phyloP scores from a whole-genome alignment of 2,329 filamentous ascomycete genomes.

The Trichoderma simmonsii region DNA sequence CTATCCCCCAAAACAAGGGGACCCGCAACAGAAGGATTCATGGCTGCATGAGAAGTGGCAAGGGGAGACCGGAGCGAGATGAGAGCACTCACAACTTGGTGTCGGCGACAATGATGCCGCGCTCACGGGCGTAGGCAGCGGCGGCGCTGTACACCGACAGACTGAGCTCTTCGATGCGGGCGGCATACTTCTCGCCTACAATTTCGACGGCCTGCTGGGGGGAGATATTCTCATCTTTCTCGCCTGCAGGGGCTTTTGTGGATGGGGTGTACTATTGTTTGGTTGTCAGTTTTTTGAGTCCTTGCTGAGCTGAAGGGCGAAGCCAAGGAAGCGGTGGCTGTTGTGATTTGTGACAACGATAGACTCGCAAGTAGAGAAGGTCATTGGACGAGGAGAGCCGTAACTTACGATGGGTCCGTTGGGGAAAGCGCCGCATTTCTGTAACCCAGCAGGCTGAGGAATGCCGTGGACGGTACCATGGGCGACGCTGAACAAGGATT shows the following conservation, averaged over 20 bases:
- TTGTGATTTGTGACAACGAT: neutral
- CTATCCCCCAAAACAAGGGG: neutral
- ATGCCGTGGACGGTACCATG: conserved; percentile 71
- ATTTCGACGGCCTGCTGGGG: conserved; percentile 58
- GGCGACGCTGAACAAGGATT: conserved; percentile 41
- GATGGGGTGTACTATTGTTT: conserved; percentile 53
- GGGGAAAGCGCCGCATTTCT: conserved; percentile 67
- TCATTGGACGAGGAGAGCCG: neutral
- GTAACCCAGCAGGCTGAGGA: conserved; percentile 61
- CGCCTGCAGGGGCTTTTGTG: conserved; percentile 78
- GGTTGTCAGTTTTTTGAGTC: neutral
- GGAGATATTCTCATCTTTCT: conserved; percentile 82
- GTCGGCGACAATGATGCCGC: conserved; percentile 34
- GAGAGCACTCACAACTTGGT: conserved; percentile 12
- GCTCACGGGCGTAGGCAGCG: conserved; percentile 55
- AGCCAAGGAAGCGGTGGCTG: neutral
- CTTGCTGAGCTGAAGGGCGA: neutral
- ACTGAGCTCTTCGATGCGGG: conserved; percentile 32
- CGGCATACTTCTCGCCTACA: conserved; percentile 33
- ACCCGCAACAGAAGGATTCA: neutral
- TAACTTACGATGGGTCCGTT: conserved; percentile 47
- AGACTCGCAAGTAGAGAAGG: neutral
- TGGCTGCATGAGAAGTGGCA: neutral
- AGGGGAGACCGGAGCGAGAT: neutral
- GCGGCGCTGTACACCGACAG: conserved; percentile 42